phyloP scores from a whole-genome alignment of 306 rosid genomes.

The Geum urbanum region DNA sequence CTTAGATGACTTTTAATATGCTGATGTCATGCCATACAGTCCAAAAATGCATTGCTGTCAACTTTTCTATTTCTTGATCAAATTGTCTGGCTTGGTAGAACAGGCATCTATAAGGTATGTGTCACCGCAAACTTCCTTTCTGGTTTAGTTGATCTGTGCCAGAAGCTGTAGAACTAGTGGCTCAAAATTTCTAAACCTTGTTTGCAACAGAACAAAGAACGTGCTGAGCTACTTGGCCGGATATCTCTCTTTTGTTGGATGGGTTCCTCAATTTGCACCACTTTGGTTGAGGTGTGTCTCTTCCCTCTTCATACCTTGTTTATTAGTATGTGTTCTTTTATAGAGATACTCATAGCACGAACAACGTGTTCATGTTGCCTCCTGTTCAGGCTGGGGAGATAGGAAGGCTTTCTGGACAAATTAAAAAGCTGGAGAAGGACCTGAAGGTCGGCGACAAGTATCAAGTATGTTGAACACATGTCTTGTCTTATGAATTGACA shows the following conservation, averaged over 20 bases:
- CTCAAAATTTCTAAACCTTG: constrained; percentile 1
- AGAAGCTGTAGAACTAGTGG: background rate
- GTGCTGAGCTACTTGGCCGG: constrained; percentile 64
- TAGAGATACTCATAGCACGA: constrained; percentile 11
- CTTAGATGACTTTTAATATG: constrained; percentile 5
- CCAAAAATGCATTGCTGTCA: constrained; percentile 81
- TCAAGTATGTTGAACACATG: constrained; percentile 48
- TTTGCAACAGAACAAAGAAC: constrained; percentile 71
- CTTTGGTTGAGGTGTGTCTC: constrained; percentile 76
- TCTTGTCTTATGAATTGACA: background rate
- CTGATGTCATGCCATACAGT: constrained; percentile 38
- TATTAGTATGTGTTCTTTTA: background rate
- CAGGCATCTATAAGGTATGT: constrained; percentile 69
- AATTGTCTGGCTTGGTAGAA: constrained; percentile 89
- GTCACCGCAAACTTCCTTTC: constrained; percentile 6
- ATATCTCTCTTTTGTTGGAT: constrained; percentile 92
- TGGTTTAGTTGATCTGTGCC: background rate
- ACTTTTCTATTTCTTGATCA: constrained; percentile 95
- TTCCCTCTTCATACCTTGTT: constrained; percentile 16
- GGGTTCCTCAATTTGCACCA: constrained; percentile 71
- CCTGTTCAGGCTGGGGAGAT: constrained; percentile 76
- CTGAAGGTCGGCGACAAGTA: constrained; percentile 57
- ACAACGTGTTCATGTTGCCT: constrained; percentile 15
- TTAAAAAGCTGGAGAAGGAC: constrained; percentile 85
- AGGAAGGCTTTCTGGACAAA: constrained; percentile 78